Base-by-base conservation (phyloP, 331 rosid species). In the Malus hybrid region DNA sequence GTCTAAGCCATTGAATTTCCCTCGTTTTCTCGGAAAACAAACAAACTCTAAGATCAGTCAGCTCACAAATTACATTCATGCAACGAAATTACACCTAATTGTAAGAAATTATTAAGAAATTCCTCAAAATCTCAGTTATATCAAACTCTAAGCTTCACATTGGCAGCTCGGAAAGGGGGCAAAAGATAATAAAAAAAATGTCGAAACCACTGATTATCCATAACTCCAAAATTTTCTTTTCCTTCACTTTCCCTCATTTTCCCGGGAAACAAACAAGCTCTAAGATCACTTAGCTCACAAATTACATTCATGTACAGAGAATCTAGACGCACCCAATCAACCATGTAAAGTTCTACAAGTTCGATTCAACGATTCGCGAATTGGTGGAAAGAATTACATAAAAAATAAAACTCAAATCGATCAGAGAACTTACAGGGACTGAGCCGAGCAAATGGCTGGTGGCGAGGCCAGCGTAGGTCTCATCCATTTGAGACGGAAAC, bases 361-460 rank as follows among this genome's bases (percentile, higher is more conserved):
- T 36, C 33, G 46, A 24, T 20, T n/a, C 14, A 27, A 16, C 18
- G 42, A 73, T 73, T 73, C 3, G 42, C 18, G 20, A 67, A 39
- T 32, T 36, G 39, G 80, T 2, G 75, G 27, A 72, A 9, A 55
- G 5, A 54, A 63, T 48, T 33, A 68, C n/a, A 39, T 19, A 39
- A 39, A 69, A 4, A 27, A 10, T 10, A 2, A 16, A 18, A 52
- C 66, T 22, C 1, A 27, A 67, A 5, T 5, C 24, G 22, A 68
- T 46, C 46, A 1, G 57, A 46, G 69, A 34, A 69, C 87, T 74
- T 56, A 93, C 98, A 3, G 98, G 98, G 79, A 93, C 98, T 33
- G 98, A 91, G 82, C 98, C 98, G 76, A 89, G 93, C 88, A 93
- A 88, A 85, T 93, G 92, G 84, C 97, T 93, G 65, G 97, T 89